These are phyloP conservation scores for Ustilago vetiveriae DNA, from an alignment of 1,284 basidiomycete genomes.

Conservation along the genomic window DNA sequence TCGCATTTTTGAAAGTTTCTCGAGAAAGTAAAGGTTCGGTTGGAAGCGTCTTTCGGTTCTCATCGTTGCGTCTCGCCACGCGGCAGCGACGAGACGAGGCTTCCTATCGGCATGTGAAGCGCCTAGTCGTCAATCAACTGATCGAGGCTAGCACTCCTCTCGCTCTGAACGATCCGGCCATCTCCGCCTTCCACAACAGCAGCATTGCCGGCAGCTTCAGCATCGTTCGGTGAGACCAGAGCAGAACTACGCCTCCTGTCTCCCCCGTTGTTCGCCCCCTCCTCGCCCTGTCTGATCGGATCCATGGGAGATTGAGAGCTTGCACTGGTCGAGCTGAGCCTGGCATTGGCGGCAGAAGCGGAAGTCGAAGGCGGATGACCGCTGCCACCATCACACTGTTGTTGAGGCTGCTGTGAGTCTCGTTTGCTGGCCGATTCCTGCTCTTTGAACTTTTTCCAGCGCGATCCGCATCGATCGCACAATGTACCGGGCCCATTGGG, in stretches of 20 bases:
- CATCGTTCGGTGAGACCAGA: constrained; percentile 6
- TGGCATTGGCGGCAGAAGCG: constrained; percentile 16
- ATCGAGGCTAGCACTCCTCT: constrained; percentile 32
- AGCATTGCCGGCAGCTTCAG: not conserved
- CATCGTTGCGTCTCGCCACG: too few species aligned
- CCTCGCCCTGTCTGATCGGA: not conserved
- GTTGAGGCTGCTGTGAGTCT: constrained; percentile 1
- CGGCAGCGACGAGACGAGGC: too few species aligned
- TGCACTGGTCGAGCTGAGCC: constrained; percentile 25
- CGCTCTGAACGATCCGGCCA: too few species aligned
- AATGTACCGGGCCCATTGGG: constrained; percentile 50
- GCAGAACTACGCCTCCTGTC: not conserved
- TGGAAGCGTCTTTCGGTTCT: too few species aligned
- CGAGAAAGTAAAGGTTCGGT: too few species aligned
- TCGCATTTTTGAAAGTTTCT: too few species aligned
- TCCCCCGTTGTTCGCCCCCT: not conserved
- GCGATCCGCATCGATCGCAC: constrained; percentile 50
- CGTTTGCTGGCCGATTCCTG: constrained; percentile 24
- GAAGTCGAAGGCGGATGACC: not conserved
- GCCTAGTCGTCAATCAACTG: constrained; percentile 37
- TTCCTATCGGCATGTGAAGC: too few species aligned
- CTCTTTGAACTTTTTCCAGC: constrained; percentile 50
- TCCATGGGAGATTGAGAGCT: constrained; percentile 31
- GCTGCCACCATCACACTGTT: not conserved
- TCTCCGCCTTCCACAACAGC: not conserved